Evolutionary conservation across 306 rosid genomes (phyloP).

Genomic region (Fragaria iinumae): DNA sequence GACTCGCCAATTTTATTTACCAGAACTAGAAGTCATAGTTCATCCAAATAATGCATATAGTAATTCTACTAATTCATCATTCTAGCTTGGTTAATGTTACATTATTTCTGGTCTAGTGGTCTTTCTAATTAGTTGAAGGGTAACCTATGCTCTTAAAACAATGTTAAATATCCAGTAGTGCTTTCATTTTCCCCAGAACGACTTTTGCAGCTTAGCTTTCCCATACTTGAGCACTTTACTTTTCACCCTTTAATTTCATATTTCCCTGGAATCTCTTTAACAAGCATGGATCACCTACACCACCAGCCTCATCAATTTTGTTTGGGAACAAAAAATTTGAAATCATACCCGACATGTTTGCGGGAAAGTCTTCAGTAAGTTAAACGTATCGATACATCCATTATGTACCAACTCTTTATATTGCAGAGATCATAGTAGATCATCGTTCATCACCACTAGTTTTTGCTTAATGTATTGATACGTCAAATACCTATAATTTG

Average conservation of each 20-base stretch:
- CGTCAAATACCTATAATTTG: too few relatives aligned
- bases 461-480: not conserved
- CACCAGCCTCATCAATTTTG: not conserved
- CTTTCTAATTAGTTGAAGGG: not conserved
- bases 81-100: not conserved
- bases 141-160: not conserved
- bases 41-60: not conserved
- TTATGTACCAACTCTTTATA: not conserved
- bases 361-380: not conserved
- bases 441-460: too few relatives aligned
- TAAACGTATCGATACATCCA: not conserved
- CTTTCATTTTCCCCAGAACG: not conserved
- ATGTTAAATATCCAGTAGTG: not conserved
- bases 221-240: not conserved
- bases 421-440: too few relatives aligned
- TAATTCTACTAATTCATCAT: not conserved
- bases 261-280: not conserved
- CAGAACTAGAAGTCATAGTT: not conserved
- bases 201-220: not conserved
- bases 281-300: not conserved
- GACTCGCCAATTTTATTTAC: not conserved
- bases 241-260: not conserved
- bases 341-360: not conserved
- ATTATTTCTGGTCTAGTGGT: not conserved
- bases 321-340: not conserved